Conservation (phyloP, 2,329 filamentous ascomycete species). For the Pseudogymnoascus sp. region DNA sequence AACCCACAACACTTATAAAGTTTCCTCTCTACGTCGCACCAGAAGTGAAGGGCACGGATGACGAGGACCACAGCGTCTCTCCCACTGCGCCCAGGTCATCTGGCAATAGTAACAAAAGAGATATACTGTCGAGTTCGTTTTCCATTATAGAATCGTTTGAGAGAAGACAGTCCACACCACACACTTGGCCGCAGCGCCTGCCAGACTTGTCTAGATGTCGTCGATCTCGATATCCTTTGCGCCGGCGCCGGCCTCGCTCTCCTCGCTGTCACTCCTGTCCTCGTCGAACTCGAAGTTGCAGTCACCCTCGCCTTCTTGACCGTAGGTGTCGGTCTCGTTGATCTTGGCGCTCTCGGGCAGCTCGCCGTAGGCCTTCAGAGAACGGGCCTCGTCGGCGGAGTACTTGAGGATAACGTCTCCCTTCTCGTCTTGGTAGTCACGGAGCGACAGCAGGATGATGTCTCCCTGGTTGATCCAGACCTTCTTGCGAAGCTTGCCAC, state of each 20-base stretch:
- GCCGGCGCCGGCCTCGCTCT: conserved; percentile 49
- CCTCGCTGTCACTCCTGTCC: conserved; percentile 61
- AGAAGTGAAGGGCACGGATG: conserved; percentile 21
- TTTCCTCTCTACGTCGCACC: not conserved
- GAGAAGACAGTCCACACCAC: conserved; percentile 56
- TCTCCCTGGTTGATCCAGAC: conserved; percentile 99
- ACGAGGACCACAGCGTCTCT: conserved; percentile 46
- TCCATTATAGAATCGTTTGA: conserved; percentile 43
- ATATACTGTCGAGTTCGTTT: conserved; percentile 31
- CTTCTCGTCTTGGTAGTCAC: conserved; percentile 92
- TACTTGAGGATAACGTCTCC: conserved; percentile 94
- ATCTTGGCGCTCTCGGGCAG: conserved; percentile 97
- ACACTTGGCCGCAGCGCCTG: not conserved
- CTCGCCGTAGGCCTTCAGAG: conserved; percentile 94
- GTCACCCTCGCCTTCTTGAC: conserved; percentile 87
- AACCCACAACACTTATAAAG: conserved; percentile 1
- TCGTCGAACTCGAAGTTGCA: conserved; percentile 99
- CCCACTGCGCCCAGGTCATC: conserved; percentile 29
- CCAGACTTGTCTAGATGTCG: conserved; percentile 64
- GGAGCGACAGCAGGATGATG: conserved; percentile 81
- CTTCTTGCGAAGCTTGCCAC: conserved; percentile 98
- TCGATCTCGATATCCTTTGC: conserved; percentile 89
- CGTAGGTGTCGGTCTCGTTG: conserved; percentile 97
- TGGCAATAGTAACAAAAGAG: conserved; percentile 25
- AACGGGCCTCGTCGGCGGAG: conserved; percentile 89